phyloP scores from a whole-genome alignment of 495 filamentous ascomycete genomes.

The Xylaria castorea region DNA sequence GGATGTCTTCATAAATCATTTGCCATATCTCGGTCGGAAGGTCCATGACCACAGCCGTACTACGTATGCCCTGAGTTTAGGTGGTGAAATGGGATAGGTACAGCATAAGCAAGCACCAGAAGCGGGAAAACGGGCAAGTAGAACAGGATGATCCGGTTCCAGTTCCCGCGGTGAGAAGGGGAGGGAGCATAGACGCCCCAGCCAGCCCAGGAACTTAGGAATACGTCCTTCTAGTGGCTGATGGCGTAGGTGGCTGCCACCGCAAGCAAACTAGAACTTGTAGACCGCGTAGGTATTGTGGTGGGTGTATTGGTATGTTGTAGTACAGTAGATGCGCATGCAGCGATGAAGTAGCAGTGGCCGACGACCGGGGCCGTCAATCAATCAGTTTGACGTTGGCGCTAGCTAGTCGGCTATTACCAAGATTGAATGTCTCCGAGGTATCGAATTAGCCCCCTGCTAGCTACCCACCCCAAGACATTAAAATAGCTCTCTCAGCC shows the following conservation, averaged over 20 bases:
- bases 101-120: not conserved
- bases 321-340: not conserved
- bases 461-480: not conserved
- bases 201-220: not conserved
- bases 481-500: conserved; percentile 8
- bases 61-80: not conserved
- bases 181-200: not conserved
- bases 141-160: not conserved
- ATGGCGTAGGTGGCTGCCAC: conserved; percentile 2
- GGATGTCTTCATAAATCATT: conserved; percentile 30
- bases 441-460: not conserved
- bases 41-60: conserved; percentile 16
- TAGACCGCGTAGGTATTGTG: not conserved
- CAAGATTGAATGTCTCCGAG: conserved; percentile 25
- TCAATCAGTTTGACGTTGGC: conserved; percentile 4
- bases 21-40: conserved; percentile 32
- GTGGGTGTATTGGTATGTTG: conserved; percentile 3
- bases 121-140: not conserved
- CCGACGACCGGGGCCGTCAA: conserved; percentile 15
- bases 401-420: conserved; percentile 22
- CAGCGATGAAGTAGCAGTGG: not conserved
- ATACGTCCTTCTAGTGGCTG: not conserved
- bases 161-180: not conserved
- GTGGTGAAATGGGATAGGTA: conserved; percentile 5
- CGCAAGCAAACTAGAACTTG: not conserved